Evolutionary conservation across 306 rosid genomes (phyloP), one percentile per base, ranked within the genome.

Genomic region (Elaeagnus macrophylla): DNA sequence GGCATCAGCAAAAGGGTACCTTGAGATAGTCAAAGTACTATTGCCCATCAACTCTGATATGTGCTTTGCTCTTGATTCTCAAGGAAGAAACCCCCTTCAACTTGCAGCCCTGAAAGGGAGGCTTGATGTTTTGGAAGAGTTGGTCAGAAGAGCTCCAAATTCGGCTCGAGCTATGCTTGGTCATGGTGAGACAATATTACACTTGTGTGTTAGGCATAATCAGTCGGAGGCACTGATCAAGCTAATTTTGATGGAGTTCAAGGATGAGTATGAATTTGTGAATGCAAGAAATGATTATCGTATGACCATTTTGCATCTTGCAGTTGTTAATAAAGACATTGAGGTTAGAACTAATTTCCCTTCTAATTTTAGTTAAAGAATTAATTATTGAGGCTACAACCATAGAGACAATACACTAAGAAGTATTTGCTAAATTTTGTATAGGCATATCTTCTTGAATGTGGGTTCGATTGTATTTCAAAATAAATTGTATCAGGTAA

Each of bases 241-340:
- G 32, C 32, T 20, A 57, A 1, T 56, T 39, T 12, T 69, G 64
- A 18, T 54, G 37, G 53, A 61, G 51, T 13, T 12, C 7, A 55
- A 61, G 56, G 67, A 48, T 16, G 64, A 55, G 48, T 12, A 47
- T 39, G 51, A 18, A 19, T 43, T 61, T 48, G 6, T 69, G 25
- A 69, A 69, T 46, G 49, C 37, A 0, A 35, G 40, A 20, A 65
- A 72, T 61, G 57, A 61, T 37, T 72, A 54, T 56, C 72, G 77
- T 17, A 54, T 66, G 46, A 72, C 61, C 32, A 17, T 56, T 20
- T 59, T 72, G 51, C 72, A 66, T 19, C 53, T 66, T 6, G 72
- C 69, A 0, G 65, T 72, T 16, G 47, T 57, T 42, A 39, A 51
- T 42, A 72, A 67, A 56, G 65, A 51, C 36, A 48, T 61, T 46